phyloP scores from a whole-genome alignment of 306 rosid species.

The Morella rubra region DNA sequence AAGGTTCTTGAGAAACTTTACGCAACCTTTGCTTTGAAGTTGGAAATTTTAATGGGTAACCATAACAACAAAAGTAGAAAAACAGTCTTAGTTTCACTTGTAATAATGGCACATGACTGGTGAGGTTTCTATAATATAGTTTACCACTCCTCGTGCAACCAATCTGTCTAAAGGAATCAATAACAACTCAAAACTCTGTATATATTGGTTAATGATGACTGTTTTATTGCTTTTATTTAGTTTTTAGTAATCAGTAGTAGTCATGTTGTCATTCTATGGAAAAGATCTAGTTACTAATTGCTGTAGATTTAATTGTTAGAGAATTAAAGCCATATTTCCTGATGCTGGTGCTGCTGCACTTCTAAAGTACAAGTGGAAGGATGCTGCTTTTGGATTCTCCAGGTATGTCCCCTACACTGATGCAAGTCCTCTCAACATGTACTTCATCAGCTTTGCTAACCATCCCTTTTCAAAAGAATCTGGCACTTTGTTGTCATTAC shows the following conservation, averaged over 20 bases:
- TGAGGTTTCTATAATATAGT: background rate
- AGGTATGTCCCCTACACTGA: slow-evolving; percentile 48
- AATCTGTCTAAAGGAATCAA: background rate
- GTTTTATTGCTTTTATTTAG: background rate
- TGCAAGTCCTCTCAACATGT: slow-evolving; percentile 8
- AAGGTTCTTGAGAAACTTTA: background rate
- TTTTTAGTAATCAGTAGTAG: background rate
- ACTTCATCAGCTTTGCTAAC: slow-evolving; percentile 8
- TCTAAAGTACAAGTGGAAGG: slow-evolving; percentile 80
- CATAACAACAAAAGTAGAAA: background rate
- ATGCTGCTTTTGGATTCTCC: slow-evolving; percentile 76
- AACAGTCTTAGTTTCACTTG: background rate
- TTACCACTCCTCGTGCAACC: background rate
- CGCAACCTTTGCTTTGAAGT: background rate
- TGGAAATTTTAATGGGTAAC: background rate
- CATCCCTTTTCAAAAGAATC: slow-evolving; percentile 4
- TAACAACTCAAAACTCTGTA: background rate
- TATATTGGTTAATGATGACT: background rate
- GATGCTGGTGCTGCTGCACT: slow-evolving; percentile 99
- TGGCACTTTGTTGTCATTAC: background rate
- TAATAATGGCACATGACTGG: background rate
- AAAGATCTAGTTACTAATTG: slow-evolving; percentile 31
- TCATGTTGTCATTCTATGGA: background rate
- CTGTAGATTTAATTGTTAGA: slow-evolving; percentile 53
- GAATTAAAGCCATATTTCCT: slow-evolving; percentile 88